Evolutionary conservation across 2,329 filamentous ascomycete genomes (phyloP).

Genomic region (Hirsutella minnesotensis): DNA sequence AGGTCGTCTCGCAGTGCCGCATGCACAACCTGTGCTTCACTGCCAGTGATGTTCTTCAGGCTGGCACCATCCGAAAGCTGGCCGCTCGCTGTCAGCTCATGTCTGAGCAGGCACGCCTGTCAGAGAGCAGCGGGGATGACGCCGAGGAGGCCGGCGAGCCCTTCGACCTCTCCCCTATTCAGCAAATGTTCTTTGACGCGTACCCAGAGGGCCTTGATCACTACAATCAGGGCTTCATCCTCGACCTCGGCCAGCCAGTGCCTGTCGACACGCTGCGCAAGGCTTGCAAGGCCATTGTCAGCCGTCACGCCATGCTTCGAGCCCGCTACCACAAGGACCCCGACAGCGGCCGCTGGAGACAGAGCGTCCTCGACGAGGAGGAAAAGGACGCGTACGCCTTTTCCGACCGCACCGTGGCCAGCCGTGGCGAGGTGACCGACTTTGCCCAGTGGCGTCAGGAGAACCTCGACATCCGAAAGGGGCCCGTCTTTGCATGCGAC

Average conservation of each 20-base stretch:
- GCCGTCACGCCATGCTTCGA: constrained; percentile 22
- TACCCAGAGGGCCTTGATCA: constrained; percentile 18
- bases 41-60: constrained; percentile 18
- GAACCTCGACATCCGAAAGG: constrained; percentile 5
- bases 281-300: constrained; percentile 14
- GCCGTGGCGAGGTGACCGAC: neutral
- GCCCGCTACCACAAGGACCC: constrained; percentile 14
- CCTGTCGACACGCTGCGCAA: constrained; percentile 5
- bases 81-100: constrained; percentile 4
- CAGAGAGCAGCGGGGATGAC: neutral
- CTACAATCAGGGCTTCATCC: constrained; percentile 32
- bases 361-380: constrained; percentile 9
- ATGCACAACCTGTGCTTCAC: constrained; percentile 15
- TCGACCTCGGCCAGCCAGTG: constrained; percentile 16
- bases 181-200: constrained; percentile 28
- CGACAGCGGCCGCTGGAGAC: constrained; percentile 7
- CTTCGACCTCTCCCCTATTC: constrained; percentile 31
- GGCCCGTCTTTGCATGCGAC: constrained; percentile 10
- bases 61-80: constrained; percentile 15
- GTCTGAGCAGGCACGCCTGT: neutral
- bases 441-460: constrained; percentile 3
- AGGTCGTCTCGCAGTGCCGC: constrained; percentile 25
- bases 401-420: neutral
- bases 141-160: constrained; percentile 11
- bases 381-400: constrained; percentile 1